Evolutionary conservation across 2,329 filamentous ascomycete species (phyloP), one percentile per base, ranked within the genome.

Genomic region (Nemania sp.): DNA sequence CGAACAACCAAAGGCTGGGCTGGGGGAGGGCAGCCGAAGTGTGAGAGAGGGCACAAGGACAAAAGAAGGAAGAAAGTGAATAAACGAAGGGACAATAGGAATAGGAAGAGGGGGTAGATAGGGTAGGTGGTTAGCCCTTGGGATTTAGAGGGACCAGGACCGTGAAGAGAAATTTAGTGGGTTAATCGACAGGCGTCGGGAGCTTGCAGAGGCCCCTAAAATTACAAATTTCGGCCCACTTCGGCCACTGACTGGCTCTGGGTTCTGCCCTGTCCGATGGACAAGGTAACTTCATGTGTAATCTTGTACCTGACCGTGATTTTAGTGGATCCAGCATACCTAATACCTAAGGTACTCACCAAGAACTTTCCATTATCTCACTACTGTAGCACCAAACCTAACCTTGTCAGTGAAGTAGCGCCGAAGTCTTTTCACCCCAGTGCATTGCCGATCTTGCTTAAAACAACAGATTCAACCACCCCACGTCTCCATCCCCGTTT

Each of bases 111-210:
- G 47, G 52, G 62, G 65, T 41, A 11, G 38, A 58, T 41, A 20
- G 66, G n/a, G n/a, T 57, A 66, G 64, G 59, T n/a, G n/a, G n/a
- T n/a, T n/a, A n/a, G 35, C 41, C 58, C 61, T 65, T 45, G 43
- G 54, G 41, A 68, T 62, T 64, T 57, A 41, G 59, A 74, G 62
- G 59, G 66, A 70, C 53, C 59, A 45, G 64, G 58, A 61, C 26
- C 32, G 74, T 73, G 73, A 75, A 73, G 70, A 72, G 73, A 75
- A 76, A 74, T 74, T 76, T 75, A 70, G 69, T 70, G 69, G 66
- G 66, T 57, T 69, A 53, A 51, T 70, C 41, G 47, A 54, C 26
- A 55, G 60, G 55, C 41, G 49, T 69, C 61, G 66, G 62, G 53
- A 58, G 43, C 52, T 38, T 66, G 29, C 29, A 64, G 57, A 43